Percentiles rank a stretch among this genome's conserved stretches.
Evolutionary conservation across 2,329 filamentous ascomycete genomes (phyloP).

Genomic region (Ascochyta fabae): DNA sequence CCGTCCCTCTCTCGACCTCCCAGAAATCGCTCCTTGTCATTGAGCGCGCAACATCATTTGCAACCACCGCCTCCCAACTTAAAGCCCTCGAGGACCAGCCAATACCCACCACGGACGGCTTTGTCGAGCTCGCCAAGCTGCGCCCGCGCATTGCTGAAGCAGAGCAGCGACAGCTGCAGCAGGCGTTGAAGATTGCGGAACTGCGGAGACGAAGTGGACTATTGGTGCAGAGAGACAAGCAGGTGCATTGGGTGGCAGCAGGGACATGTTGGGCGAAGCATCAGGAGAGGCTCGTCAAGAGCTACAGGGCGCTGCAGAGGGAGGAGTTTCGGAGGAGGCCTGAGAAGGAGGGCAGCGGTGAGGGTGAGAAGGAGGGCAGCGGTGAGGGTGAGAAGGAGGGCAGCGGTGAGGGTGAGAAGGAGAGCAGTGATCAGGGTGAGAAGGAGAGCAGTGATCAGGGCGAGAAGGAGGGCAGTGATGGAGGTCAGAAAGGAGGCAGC

Average conservation of each 20-base stretch:
- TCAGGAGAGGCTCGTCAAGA: constrained; percentile 69
- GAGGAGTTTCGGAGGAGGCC: constrained; percentile 64
- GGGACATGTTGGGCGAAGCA: constrained; percentile 74
- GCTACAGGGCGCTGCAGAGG: constrained; percentile 70
- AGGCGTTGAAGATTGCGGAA: constrained; percentile 67
- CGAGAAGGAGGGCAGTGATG: no score
- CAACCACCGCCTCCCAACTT: constrained; percentile 52
- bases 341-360: constrained; percentile 56
- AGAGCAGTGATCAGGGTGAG: background rate
- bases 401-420: constrained; percentile 3
- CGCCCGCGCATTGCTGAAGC: constrained; percentile 67
- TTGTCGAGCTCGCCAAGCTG: constrained; percentile 63
- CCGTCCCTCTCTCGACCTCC: constrained; percentile 28
- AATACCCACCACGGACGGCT: constrained; percentile 51
- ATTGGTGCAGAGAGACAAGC: constrained; percentile 68
- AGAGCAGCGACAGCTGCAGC: constrained; percentile 66
- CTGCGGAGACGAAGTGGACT: constrained; percentile 68
- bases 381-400: background rate
- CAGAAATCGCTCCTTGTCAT: constrained; percentile 50
- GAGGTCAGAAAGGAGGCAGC: constrained; percentile 51
- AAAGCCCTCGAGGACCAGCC: constrained; percentile 53
- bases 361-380: constrained; percentile 31
- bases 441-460: background rate
- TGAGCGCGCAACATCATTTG: constrained; percentile 53
- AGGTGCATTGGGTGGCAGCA: constrained; percentile 70